A percentile compares a stretch with the other conserved stretches of the same genome.
These are phyloP conservation scores for Trichoderma sp. DNA, from an alignment of 2,329 filamentous ascomycete species.

Conservation along the genomic window DNA sequence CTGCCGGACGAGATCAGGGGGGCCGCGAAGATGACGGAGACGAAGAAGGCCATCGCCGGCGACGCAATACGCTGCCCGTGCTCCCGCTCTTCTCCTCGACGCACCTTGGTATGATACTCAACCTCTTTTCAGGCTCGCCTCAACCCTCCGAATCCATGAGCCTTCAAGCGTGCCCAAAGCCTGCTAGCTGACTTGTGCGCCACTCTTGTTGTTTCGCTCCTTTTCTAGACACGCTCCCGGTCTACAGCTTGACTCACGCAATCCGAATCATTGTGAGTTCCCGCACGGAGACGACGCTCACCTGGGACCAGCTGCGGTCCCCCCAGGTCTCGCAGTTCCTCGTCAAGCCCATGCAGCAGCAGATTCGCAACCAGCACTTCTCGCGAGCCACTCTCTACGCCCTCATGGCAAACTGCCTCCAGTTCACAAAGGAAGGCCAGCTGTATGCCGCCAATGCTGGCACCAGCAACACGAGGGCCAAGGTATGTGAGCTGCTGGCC, in stretches of 20 bases:
- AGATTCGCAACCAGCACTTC: conserved; percentile 79
- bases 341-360: conserved; percentile 90
- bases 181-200: neutral
- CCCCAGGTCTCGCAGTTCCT: conserved; percentile 95
- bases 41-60: conserved; percentile 28
- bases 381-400: conserved; percentile 84
- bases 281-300: conserved; percentile 84
- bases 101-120: conserved; percentile 60
- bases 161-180: neutral
- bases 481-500: conserved; percentile 86
- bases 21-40: conserved; percentile 38
- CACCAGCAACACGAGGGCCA: conserved; percentile 76
- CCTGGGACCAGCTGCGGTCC: conserved; percentile 94
- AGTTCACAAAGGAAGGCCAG: conserved; percentile 86
- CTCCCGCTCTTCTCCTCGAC: conserved; percentile 78
- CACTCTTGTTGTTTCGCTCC: neutral
- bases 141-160: neutral
- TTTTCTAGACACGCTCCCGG: conserved; percentile 70
- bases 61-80: conserved; percentile 37
- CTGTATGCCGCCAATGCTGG: conserved; percentile 79
- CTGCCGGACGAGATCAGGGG: conserved; percentile 27
- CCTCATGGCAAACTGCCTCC: conserved; percentile 87
- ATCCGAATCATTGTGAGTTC: conserved; percentile 81
- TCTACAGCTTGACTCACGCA: conserved; percentile 87
- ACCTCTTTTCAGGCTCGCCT: neutral